Evolutionary conservation across 495 filamentous ascomycete species (phyloP).

Genomic region (Xylaria sp.): DNA sequence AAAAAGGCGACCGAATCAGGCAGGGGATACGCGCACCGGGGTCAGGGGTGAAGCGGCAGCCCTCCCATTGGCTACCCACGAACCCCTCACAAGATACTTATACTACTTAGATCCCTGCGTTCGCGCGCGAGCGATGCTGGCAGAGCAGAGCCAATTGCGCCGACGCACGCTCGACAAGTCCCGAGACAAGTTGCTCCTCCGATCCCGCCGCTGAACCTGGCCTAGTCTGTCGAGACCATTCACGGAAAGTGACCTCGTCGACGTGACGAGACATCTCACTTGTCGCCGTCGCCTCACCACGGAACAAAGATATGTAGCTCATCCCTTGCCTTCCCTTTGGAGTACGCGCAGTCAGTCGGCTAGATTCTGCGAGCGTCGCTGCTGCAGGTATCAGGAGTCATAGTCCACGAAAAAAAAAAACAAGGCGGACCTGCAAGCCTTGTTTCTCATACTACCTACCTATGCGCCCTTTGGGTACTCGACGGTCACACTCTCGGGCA

Average conservation of each 20-base stretch:
- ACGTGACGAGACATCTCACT: constrained; percentile 4
- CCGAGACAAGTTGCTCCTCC: constrained; percentile 23
- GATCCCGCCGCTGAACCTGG: constrained; percentile 28
- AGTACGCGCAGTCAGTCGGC: neutral
- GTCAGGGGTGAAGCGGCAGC: constrained; percentile 31
- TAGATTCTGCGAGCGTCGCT: constrained; percentile 23
- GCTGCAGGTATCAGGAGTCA: constrained; percentile 21
- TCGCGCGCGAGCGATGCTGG: too few species aligned
- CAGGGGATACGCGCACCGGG: constrained; percentile 7
- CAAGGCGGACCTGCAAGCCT: constrained; percentile 24
- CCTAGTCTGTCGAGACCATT: constrained; percentile 22
- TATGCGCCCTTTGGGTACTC: neutral
- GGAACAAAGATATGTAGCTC: constrained; percentile 1
- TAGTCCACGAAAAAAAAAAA: constrained; percentile 8
- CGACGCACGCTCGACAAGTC: constrained; percentile 30
- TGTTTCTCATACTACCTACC: neutral
- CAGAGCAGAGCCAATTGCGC: constrained; percentile 25
- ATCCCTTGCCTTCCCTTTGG: neutral
- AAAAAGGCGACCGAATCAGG: constrained; percentile 17
- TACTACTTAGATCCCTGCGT: constrained; percentile 46
- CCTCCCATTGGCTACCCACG: constrained; percentile 45
- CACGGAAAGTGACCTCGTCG: constrained; percentile 25
- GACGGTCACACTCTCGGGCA: neutral
- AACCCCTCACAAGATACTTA: constrained; percentile 34
- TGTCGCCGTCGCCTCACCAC: constrained; percentile 5